Evolutionary conservation across 2,329 filamentous ascomycete species (phyloP).

Genomic region (Geosmithia putterillii): DNA sequence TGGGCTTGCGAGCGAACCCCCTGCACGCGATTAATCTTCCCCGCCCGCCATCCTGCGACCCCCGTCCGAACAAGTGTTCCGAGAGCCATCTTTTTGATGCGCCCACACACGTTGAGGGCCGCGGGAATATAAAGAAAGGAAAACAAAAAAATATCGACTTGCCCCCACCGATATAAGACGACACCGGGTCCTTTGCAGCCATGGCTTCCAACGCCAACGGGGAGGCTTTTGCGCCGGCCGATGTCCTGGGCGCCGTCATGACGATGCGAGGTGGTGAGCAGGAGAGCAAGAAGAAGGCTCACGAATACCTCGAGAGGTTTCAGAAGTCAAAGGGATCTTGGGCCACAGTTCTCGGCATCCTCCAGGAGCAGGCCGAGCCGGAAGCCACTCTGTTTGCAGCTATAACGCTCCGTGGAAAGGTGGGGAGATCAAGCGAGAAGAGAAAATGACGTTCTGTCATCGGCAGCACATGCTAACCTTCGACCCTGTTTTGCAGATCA

Average conservation of each 20-base stretch:
- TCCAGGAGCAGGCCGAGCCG: conserved; percentile 69
- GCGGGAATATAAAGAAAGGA: too few relatives aligned
- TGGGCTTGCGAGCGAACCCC: too few relatives aligned
- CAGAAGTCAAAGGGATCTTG: conserved; percentile 97
- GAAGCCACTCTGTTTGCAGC: conserved; percentile 92
- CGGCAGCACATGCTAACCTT: neutral
- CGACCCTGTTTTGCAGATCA: conserved; percentile 52
- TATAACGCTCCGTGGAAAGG: conserved; percentile 96
- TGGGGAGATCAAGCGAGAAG: conserved; percentile 20
- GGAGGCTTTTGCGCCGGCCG: conserved; percentile 61
- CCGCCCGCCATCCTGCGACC: too few relatives aligned
- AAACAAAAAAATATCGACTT: neutral
- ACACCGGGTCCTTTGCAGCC: conserved; percentile 3
- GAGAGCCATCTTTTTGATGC: neutral
- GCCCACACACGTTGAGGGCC: neutral
- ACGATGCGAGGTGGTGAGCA: conserved; percentile 84
- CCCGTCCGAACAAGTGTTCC: too few relatives aligned
- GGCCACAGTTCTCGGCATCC: conserved; percentile 74
- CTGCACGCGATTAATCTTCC: too few relatives aligned
- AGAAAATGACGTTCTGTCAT: neutral
- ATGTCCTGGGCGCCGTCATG: conserved; percentile 74
- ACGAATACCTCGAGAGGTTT: conserved; percentile 85
- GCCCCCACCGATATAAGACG: neutral
- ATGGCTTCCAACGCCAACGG: conserved; percentile 58
- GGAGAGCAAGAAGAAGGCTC: conserved; percentile 76